Evolutionary conservation across 805 yeast genomes (phyloP).

Genomic region (Torulaspora gathmanii): DNA sequence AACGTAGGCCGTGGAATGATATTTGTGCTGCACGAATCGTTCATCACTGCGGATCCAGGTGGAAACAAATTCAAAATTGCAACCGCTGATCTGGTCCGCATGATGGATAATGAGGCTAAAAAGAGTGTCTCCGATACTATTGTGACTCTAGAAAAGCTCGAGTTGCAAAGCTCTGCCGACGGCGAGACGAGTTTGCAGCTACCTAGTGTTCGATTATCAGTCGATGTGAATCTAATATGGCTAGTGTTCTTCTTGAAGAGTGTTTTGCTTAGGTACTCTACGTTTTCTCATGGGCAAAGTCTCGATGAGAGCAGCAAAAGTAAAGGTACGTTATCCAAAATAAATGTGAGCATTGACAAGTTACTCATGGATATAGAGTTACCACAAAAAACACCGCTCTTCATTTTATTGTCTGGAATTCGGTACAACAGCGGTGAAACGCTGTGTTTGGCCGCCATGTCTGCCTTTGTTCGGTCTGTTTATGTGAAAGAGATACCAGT

Average conservation of each 20-base stretch:
- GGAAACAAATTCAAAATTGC: constrained; percentile 15
- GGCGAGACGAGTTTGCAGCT: constrained; percentile 7
- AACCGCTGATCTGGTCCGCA: constrained; percentile 20
- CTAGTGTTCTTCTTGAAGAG: constrained; percentile 20
- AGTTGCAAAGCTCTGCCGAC: not conserved
- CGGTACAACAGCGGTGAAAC: constrained; percentile 5
- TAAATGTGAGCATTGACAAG: constrained; percentile 14
- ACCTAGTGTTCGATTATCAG: constrained; percentile 24
- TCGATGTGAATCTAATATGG: constrained; percentile 35
- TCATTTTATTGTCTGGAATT: constrained; percentile 15
- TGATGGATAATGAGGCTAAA: constrained; percentile 20
- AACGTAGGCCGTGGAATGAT: constrained; percentile 26
- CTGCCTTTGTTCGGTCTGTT: constrained; percentile 29
- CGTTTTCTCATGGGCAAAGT: constrained; percentile 1
- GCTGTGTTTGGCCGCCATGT: constrained; percentile 12
- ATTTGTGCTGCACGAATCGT: constrained; percentile 22
- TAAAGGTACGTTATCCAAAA: not conserved
- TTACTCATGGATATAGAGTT: constrained; percentile 25
- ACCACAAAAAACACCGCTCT: constrained; percentile 27
- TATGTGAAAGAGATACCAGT: constrained; percentile 23
- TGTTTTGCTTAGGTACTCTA: constrained; percentile 13
- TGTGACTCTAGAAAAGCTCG: constrained; percentile 17
- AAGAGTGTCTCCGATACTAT: constrained; percentile 17
- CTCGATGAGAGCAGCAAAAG: not conserved
- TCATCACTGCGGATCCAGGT: constrained; percentile 8